Conservation (phyloP, 257 asterid genomes). For the Linaria vulgaris region DNA sequence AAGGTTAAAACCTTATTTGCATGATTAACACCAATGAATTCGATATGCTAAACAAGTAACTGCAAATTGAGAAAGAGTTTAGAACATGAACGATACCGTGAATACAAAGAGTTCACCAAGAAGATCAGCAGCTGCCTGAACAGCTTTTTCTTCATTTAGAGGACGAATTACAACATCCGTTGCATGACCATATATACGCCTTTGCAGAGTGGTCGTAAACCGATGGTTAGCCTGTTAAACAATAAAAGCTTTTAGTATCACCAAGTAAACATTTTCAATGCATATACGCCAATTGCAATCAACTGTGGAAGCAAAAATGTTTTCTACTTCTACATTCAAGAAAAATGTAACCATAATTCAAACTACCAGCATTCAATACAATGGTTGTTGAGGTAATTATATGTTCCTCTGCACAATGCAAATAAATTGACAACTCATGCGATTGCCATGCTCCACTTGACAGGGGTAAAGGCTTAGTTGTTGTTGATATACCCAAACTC, state of each 20-base stretch:
- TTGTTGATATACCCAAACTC: too few relatives aligned
- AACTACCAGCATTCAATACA: too few relatives aligned
- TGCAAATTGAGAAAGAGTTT: not conserved
- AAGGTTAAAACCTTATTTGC: not conserved
- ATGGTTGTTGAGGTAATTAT: too few relatives aligned
- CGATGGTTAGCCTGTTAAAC: slow-evolving; percentile 76
- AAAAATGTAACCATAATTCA: too few relatives aligned
- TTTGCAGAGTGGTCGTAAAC: slow-evolving; percentile 64
- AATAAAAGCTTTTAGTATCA: slow-evolving; percentile 17
- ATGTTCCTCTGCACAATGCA: too few relatives aligned
- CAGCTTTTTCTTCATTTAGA: slow-evolving; percentile 84
- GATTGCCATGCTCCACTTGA: too few relatives aligned
- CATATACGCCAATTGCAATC: not conserved
- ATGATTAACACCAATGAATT: not conserved
- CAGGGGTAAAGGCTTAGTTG: too few relatives aligned
- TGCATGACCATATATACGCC: slow-evolving; percentile 79
- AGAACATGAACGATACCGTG: slow-evolving; percentile 43
- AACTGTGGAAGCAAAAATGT: not conserved
- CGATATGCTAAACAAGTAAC: too few relatives aligned
- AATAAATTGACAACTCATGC: too few relatives aligned
- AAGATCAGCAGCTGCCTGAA: slow-evolving; percentile 90
- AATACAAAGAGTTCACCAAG: slow-evolving; percentile 78
- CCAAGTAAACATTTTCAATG: slow-evolving; percentile 1
- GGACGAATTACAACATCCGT: slow-evolving; percentile 82
- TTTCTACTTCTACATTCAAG: not conserved